Evolutionary conservation across 1,139 yeast genomes (phyloP).

Genomic region (Yamadazyma conglobata): DNA sequence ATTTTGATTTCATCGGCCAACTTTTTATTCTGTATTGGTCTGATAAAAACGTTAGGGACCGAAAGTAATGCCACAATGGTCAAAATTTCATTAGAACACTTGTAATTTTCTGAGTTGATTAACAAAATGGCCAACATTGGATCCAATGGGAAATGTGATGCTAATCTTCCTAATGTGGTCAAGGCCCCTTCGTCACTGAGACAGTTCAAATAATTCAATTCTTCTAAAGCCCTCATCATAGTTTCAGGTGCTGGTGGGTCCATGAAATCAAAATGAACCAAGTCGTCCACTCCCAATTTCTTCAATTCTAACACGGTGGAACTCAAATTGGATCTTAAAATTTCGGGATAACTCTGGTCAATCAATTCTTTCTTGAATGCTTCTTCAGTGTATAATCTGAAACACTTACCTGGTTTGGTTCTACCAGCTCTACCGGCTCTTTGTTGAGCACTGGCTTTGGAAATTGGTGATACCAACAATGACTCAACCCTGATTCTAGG

Average conservation of each 20-base stretch:
- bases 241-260: constrained; percentile 99
- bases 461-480: constrained; percentile 88
- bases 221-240: constrained; percentile 98
- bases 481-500: constrained; percentile 97
- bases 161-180: constrained; percentile 83
- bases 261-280: constrained; percentile 97
- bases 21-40: constrained; percentile 86
- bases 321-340: constrained; percentile 83
- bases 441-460: constrained; percentile 96
- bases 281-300: constrained; percentile 90
- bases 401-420: constrained; percentile 97
- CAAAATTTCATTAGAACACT: constrained; percentile 85
- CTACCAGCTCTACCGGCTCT: constrained; percentile 99
- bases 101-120: constrained; percentile 79
- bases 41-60: constrained; percentile 90
- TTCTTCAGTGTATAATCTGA: constrained; percentile 92
- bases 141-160: constrained; percentile 92
- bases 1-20: constrained; percentile 91
- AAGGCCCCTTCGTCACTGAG: constrained; percentile 89
- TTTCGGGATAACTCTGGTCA: constrained; percentile 95
- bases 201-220: constrained; percentile 84
- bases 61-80: constrained; percentile 87
- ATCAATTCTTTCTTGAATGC: constrained; percentile 92
- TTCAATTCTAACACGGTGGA: constrained; percentile 90
- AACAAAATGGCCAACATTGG: constrained; percentile 94